Percentiles rank a stretch among this genome's conserved stretches.
These are phyloP conservation scores for Monascus purpureus DNA, from an alignment of 495 filamentous ascomycete genomes.

Conservation along the genomic window DNA sequence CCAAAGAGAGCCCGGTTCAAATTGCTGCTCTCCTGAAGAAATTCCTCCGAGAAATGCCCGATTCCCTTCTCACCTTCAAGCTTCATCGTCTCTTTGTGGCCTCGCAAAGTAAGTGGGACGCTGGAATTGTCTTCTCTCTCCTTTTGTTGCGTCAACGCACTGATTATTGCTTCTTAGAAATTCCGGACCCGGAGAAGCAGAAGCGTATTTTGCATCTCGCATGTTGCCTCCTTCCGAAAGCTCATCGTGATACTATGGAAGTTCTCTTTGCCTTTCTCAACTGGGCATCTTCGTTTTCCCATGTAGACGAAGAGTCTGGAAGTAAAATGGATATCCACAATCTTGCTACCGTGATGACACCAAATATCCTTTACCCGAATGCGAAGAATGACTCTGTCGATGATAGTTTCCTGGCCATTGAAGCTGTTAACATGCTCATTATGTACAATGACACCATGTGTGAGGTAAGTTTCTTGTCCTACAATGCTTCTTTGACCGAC, in stretches of 20 bases:
- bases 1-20: slow-evolving; percentile 76
- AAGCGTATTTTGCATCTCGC: slow-evolving; percentile 77
- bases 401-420: slow-evolving; percentile 81
- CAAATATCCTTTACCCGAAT: slow-evolving; percentile 79
- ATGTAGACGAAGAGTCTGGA: slow-evolving; percentile 79
- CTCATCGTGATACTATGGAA: slow-evolving; percentile 87
- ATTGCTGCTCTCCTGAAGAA: slow-evolving; percentile 91
- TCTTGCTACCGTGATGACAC: slow-evolving; percentile 93
- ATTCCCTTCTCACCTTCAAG: slow-evolving; percentile 90
- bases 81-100: slow-evolving; percentile 82
- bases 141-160: slow-evolving; percentile 4
- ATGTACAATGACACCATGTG: slow-evolving; percentile 92
- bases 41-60: slow-evolving; percentile 87
- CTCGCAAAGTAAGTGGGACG: slow-evolving; percentile 55
- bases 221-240: slow-evolving; percentile 86
- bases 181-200: slow-evolving; percentile 70
- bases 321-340: slow-evolving; percentile 99
- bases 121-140: neutral
- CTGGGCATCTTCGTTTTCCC: slow-evolving; percentile 94
- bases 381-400: slow-evolving; percentile 55
- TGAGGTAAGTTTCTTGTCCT: slow-evolving; percentile 49
- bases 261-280: slow-evolving; percentile 94
- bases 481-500: slow-evolving; percentile 2
- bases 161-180: slow-evolving; percentile 41
- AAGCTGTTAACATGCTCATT: slow-evolving; percentile 79